These are phyloP conservation scores for Trametes sp. DNA, from an alignment of 1,284 basidiomycete species.

Conservation along the genomic window DNA sequence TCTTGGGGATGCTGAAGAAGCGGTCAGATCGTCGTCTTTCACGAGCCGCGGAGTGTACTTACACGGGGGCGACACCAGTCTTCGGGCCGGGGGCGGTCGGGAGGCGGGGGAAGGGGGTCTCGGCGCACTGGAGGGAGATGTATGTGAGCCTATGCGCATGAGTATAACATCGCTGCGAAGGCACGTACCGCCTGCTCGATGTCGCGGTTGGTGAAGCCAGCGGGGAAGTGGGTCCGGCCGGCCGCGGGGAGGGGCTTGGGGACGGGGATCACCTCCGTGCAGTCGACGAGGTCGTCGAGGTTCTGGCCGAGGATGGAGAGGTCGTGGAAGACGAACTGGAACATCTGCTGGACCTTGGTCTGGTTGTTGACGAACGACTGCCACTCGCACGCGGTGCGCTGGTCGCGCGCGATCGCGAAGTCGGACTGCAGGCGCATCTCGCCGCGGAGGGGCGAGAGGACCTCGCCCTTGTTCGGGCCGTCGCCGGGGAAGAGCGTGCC, in stretches of 20 bases:
- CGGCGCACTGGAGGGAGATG: slow-evolving; percentile 11
- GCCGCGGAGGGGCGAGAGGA: slow-evolving; percentile 32
- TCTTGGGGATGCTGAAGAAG: neutral
- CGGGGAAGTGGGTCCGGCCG: slow-evolving; percentile 22
- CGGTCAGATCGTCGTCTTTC: neutral
- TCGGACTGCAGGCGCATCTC: slow-evolving; percentile 43
- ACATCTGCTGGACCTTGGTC: slow-evolving; percentile 30
- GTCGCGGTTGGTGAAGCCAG: slow-evolving; percentile 19
- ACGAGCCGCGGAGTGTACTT: neutral
- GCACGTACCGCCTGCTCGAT: slow-evolving; percentile 32
- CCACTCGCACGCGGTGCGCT: slow-evolving; percentile 42
- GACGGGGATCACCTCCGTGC: slow-evolving; percentile 32
- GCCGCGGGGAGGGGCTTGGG: slow-evolving; percentile 7
- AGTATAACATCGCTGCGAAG: neutral
- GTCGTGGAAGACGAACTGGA: slow-evolving; percentile 32
- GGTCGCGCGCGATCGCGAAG: slow-evolving; percentile 31
- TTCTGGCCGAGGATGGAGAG: slow-evolving; percentile 31
- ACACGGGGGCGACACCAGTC: slow-evolving; percentile 24
- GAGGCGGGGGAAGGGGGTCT: slow-evolving; percentile 26
- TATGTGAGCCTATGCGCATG: neutral
- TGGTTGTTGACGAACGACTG: slow-evolving; percentile 39
- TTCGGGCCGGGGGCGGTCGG: slow-evolving; percentile 24
- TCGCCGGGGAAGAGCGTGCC: slow-evolving; percentile 39
- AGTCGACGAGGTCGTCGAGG: slow-evolving; percentile 29
- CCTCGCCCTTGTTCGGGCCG: slow-evolving; percentile 33